Evolutionary conservation across 176 grass and related monocot species (phyloP).

Genomic region (Phragmites australis): DNA sequence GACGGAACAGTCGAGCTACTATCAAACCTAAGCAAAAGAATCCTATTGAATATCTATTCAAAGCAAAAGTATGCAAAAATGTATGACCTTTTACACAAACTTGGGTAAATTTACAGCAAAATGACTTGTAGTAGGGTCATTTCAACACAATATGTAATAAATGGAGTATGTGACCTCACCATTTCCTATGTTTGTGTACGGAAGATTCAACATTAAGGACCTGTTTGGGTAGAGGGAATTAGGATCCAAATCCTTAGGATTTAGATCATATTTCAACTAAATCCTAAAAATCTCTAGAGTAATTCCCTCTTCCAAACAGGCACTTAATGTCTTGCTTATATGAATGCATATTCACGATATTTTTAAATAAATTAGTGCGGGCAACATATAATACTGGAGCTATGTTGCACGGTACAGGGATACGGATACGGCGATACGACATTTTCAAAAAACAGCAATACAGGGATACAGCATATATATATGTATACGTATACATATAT

Average conservation of each 20-base stretch:
- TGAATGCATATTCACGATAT: not conserved
- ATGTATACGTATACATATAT: too few relatives aligned
- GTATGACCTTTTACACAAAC: not conserved
- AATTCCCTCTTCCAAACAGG: not conserved
- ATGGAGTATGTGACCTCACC: not conserved
- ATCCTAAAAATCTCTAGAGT: too few relatives aligned
- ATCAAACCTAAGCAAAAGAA: not conserved
- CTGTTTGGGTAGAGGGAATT: not conserved
- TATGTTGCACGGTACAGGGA: too few relatives aligned
- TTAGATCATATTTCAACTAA: not conserved
- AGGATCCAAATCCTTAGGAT: not conserved
- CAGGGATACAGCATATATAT: too few relatives aligned
- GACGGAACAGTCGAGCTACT: not conserved
- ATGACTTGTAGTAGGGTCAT: not conserved
- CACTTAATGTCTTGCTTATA: not conserved
- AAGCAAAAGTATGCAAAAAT: not conserved
- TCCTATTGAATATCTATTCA: not conserved
- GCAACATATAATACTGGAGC: not conserved
- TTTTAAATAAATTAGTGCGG: slow-evolving; percentile 25
- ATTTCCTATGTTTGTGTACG: not conserved
- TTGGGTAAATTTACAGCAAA: not conserved
- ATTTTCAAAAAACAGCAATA: too few relatives aligned
- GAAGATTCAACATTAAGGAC: slow-evolving; percentile 8
- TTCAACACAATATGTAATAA: not conserved
- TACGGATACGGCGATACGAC: too few relatives aligned